Conservation (phyloP, 805 yeast species). For the Barnettozyma californica region DNA sequence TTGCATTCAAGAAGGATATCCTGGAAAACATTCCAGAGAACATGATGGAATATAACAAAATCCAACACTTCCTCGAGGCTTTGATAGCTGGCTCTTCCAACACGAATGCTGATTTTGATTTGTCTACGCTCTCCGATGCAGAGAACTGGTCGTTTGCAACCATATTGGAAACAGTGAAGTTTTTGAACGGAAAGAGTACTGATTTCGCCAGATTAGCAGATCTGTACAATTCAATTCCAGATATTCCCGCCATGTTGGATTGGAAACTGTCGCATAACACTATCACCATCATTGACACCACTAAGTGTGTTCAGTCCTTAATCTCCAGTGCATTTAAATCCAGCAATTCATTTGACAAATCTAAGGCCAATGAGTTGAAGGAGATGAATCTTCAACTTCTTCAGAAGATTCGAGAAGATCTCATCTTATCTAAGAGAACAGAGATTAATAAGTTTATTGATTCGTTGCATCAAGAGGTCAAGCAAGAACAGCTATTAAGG, state of each 20-base stretch:
- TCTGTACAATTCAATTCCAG: slow-evolving; percentile 10
- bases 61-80: slow-evolving; percentile 12
- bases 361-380: slow-evolving; percentile 12
- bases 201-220: not conserved
- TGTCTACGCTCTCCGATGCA: slow-evolving; percentile 9
- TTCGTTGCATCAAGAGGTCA: slow-evolving; percentile 1
- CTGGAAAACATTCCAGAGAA: slow-evolving; percentile 11
- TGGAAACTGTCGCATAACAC: slow-evolving; percentile 20
- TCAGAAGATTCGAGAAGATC: slow-evolving; percentile 17
- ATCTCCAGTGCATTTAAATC: slow-evolving; percentile 4
- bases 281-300: slow-evolving; percentile 15
- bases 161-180: slow-evolving; percentile 5
- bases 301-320: slow-evolving; percentile 17
- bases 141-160: slow-evolving; percentile 23
- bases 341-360: slow-evolving; percentile 6
- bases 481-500: slow-evolving; percentile 6
- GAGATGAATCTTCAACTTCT: slow-evolving; percentile 14
- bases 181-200: slow-evolving; percentile 3
- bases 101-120: slow-evolving; percentile 5
- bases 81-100: slow-evolving; percentile 11
- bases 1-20: slow-evolving; percentile 4
- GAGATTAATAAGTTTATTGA: not conserved
- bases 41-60: slow-evolving; percentile 12
- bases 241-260: slow-evolving; percentile 9
- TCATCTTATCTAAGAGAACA: slow-evolving; percentile 9